These are phyloP conservation scores for Crucibulum laeve DNA, from an alignment of 768 basidiomycete genomes.

Conservation along the genomic window DNA sequence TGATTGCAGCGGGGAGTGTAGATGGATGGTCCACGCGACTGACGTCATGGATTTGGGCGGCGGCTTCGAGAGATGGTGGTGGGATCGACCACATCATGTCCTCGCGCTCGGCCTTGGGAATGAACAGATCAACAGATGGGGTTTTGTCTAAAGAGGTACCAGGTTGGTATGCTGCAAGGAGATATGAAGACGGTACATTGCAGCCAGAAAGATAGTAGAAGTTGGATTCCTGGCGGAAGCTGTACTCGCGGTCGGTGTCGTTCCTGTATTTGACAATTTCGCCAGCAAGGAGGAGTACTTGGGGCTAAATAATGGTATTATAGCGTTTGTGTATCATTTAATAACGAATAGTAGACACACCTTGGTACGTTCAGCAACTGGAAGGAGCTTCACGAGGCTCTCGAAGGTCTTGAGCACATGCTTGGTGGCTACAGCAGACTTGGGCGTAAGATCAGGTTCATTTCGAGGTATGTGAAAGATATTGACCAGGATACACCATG, in stretches of 20 bases:
- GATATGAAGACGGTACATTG: conserved; percentile 62
- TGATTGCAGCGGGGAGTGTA: conserved; percentile 41
- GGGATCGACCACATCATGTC: conserved; percentile 90
- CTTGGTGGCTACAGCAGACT: conserved; percentile 33
- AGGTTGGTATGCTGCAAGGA: conserved; percentile 56
- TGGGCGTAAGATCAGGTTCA: conserved; percentile 2
- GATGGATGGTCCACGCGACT: conserved; percentile 51
- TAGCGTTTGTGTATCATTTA: neutral
- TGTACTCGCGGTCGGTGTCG: conserved; percentile 82
- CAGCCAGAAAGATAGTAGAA: conserved; percentile 88
- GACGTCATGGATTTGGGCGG: conserved; percentile 48
- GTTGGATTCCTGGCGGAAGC: conserved; percentile 73
- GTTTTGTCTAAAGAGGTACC: conserved; percentile 36
- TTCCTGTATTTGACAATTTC: conserved; percentile 59
- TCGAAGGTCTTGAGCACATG: conserved; percentile 53
- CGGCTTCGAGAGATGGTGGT: conserved; percentile 61
- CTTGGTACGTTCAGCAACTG: conserved; percentile 45
- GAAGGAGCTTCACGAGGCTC: conserved; percentile 45
- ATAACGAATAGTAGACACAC: conserved; percentile 23
- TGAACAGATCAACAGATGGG: conserved; percentile 61
- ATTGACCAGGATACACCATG: conserved; percentile 29
- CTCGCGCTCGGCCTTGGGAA: conserved; percentile 67
- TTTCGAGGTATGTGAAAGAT: conserved; percentile 1
- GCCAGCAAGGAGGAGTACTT: conserved; percentile 67
- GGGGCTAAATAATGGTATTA: conserved; percentile 40